A percentile compares a stretch with the other conserved stretches of the same genome.
These are phyloP conservation scores for Microcos paniculata DNA, from an alignment of 345 rosid species.

Conservation along the genomic window DNA sequence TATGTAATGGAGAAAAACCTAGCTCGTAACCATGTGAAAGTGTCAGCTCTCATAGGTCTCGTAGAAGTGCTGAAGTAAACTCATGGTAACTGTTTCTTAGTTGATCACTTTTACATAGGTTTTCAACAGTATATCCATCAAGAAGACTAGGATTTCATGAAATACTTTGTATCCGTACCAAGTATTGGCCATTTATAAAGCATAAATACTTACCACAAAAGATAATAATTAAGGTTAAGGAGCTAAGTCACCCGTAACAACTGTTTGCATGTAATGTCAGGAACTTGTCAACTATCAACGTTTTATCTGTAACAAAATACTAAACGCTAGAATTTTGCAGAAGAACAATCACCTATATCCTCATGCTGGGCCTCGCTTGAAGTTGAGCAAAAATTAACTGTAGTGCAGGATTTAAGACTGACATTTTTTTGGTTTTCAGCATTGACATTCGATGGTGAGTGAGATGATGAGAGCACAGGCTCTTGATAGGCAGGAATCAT, in stretches of 20 bases:
- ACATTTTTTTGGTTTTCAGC: slow-evolving; percentile 15
- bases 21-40: neutral
- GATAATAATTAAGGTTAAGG: neutral
- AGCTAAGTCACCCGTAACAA: neutral
- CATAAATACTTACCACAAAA: neutral
- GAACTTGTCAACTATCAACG: neutral
- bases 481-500: slow-evolving; percentile 10
- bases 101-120: neutral
- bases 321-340: slow-evolving; percentile 4
- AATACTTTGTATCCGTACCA: neutral
- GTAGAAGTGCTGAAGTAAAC: neutral
- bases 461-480: slow-evolving; percentile 4
- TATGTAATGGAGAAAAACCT: neutral
- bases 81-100: neutral
- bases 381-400: neutral
- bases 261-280: neutral
- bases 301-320: neutral
- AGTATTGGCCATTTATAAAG: neutral
- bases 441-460: slow-evolving; percentile 10
- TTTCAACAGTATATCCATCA: neutral
- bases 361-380: neutral
- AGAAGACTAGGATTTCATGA: neutral
- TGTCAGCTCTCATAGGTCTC: neutral
- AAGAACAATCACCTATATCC: slow-evolving; percentile 21
- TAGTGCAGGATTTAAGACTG: slow-evolving; percentile 16